phyloP scores from a whole-genome alignment of 73 alveolate genomes.

The Paramecium biaurelia region DNA sequence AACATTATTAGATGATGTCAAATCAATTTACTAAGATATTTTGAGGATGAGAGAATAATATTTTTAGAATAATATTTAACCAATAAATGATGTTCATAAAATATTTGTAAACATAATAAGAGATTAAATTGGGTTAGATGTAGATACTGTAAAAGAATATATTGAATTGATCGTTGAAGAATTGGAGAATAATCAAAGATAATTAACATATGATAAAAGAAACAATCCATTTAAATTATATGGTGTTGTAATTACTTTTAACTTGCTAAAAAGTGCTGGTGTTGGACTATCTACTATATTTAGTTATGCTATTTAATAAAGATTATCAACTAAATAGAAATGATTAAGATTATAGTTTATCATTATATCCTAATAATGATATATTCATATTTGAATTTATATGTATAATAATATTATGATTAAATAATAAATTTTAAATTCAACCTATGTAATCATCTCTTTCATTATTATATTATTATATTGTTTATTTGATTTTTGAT shows the following conservation, averaged over 20 bases:
- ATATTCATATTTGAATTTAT: neutral
- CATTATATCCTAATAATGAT: neutral
- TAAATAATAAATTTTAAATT: neutral
- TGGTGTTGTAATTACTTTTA: conserved; percentile 23
- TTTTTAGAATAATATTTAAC: conserved; percentile 1
- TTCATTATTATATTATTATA: conserved; percentile 88
- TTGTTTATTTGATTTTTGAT: conserved; percentile 89
- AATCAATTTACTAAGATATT: conserved; percentile 39
- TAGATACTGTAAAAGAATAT: neutral
- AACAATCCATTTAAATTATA: conserved; percentile 5
- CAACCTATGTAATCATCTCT: conserved; percentile 90
- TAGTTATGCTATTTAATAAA: conserved; percentile 31
- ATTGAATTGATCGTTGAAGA: neutral
- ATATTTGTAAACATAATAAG: neutral
- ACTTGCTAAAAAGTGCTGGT: conserved; percentile 17
- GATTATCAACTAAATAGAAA: neutral
- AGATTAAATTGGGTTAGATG: neutral
- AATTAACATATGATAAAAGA: neutral
- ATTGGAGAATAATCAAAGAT: neutral
- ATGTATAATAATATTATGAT: neutral
- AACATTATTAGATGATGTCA: conserved; percentile 32
- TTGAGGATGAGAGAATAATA: conserved; percentile 43
- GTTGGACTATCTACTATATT: conserved; percentile 27
- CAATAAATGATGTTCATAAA: conserved; percentile 31
- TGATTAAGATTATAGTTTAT: neutral